Percentiles rank a stretch among this genome's conserved stretches.
Evolutionary conservation across 2,329 filamentous ascomycete species (phyloP).

Genomic region (Pestalotiopsis sp.): DNA sequence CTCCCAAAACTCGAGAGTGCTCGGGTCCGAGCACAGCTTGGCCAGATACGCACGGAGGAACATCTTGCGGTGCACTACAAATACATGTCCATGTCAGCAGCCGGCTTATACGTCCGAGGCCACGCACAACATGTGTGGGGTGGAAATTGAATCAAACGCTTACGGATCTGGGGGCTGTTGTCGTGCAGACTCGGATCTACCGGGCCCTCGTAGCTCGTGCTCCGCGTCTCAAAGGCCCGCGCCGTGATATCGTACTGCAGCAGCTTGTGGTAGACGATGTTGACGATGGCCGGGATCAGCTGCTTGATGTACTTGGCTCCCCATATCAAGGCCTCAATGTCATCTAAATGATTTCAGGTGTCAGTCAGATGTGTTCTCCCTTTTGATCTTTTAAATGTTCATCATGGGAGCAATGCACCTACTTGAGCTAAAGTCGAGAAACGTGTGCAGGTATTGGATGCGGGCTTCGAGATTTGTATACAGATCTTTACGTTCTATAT

Average conservation of each 20-base stretch:
- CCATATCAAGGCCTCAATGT: constrained; percentile 68
- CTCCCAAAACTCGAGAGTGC: constrained; percentile 77
- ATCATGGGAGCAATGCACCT: constrained; percentile 26
- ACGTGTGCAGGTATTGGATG: constrained; percentile 72
- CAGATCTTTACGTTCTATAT: constrained; percentile 69
- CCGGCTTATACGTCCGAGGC: not conserved
- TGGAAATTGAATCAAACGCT: not conserved
- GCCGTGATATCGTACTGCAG: constrained; percentile 81
- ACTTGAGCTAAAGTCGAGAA: constrained; percentile 74
- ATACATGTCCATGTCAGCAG: not conserved
- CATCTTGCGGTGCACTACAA: constrained; percentile 66
- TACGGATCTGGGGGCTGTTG: constrained; percentile 68
- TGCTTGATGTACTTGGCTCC: constrained; percentile 77
- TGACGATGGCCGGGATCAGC: constrained; percentile 80
- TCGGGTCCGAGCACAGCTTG: constrained; percentile 73
- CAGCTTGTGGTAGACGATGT: constrained; percentile 82
- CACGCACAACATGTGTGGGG: not conserved
- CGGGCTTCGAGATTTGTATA: constrained; percentile 70
- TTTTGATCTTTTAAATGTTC: no score
- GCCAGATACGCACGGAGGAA: constrained; percentile 75
- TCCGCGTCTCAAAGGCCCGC: constrained; percentile 67
- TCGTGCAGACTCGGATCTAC: constrained; percentile 65
- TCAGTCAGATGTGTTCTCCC: not conserved
- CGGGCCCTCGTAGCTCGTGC: constrained; percentile 65
- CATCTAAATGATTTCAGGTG: constrained; percentile 47